Conservation (phyloP, 371 early-diverging fungal species). For the Apophysomyces variabilis region DNA sequence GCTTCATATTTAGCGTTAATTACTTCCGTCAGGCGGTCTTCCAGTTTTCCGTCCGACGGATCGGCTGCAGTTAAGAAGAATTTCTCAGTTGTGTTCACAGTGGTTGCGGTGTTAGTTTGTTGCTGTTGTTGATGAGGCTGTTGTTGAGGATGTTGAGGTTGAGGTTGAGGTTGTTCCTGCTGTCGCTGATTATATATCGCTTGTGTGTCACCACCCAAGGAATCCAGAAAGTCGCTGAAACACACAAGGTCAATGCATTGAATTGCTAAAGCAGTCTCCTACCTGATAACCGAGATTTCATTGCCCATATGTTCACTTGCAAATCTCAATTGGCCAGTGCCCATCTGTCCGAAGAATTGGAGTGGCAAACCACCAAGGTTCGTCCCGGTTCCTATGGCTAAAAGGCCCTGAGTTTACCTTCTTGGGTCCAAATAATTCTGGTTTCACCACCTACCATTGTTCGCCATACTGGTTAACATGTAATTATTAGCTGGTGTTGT, state of each 20-base stretch:
- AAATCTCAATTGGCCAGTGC: constrained; percentile 70
- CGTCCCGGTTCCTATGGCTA: constrained; percentile 32
- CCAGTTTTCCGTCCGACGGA: constrained; percentile 79
- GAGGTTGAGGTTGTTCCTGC: constrained; percentile 11
- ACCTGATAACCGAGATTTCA: constrained; percentile 80
- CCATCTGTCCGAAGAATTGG: constrained; percentile 54
- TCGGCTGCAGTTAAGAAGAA: constrained; percentile 91
- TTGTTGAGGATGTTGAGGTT: constrained; percentile 24
- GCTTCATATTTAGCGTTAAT: constrained; percentile 93
- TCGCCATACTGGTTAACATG: constrained; percentile 23
- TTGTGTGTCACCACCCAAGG: constrained; percentile 54
- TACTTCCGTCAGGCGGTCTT: constrained; percentile 85
- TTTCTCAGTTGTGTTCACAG: constrained; percentile 75
- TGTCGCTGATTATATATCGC: constrained; percentile 24
- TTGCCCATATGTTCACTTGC: constrained; percentile 81
- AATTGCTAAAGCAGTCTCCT: not conserved
- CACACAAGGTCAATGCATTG: not conserved
- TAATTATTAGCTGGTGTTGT: constrained; percentile 27
- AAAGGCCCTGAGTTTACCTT: not conserved
- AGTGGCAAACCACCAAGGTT: constrained; percentile 46
- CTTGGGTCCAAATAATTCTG: not conserved
- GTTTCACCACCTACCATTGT: constrained; percentile 15
- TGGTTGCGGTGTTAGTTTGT: constrained; percentile 25
- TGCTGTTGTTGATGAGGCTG: constrained; percentile 15
- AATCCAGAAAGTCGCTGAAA: constrained; percentile 70